Evolutionary conservation across 106 monocot genomes (phyloP).

Genomic region (Allium sativum): DNA sequence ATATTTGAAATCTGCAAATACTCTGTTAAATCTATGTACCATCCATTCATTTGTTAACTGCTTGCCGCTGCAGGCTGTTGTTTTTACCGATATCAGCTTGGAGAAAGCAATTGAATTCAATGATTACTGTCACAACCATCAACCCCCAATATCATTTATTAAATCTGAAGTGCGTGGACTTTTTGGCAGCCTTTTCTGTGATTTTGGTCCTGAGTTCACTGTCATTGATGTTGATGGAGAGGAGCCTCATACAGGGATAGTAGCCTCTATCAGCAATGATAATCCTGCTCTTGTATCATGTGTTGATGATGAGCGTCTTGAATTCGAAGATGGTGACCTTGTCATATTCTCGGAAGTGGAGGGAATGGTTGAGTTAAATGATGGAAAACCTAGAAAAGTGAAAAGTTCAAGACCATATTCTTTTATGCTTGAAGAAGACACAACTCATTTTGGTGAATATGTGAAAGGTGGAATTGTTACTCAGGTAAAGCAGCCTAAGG

Average conservation of each 20-base stretch:
- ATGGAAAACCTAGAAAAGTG: slow-evolving; percentile 61
- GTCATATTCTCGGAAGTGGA: slow-evolving; percentile 68
- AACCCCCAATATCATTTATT: slow-evolving; percentile 68
- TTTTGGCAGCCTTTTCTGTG: slow-evolving; percentile 69
- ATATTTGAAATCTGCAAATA: too few species aligned
- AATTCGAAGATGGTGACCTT: slow-evolving; percentile 68
- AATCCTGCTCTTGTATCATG: slow-evolving; percentile 56
- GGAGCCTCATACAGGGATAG: slow-evolving; percentile 73
- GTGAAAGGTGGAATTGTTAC: slow-evolving; percentile 58
- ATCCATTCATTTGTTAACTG: not conserved
- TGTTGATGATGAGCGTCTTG: slow-evolving; percentile 72
- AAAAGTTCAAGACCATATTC: slow-evolving; percentile 49
- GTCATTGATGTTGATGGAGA: slow-evolving; percentile 69
- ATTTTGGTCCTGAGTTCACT: slow-evolving; percentile 72
- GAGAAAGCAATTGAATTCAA: slow-evolving; percentile 65
- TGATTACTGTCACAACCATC: slow-evolving; percentile 61
- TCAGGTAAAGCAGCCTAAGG: slow-evolving; percentile 51
- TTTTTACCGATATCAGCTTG: slow-evolving; percentile 65
- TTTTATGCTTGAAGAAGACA: slow-evolving; percentile 56
- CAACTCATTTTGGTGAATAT: slow-evolving; percentile 39
- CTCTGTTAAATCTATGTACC: too few species aligned
- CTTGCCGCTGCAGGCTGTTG: slow-evolving; percentile 46
- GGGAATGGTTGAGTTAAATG: slow-evolving; percentile 77
- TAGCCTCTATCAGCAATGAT: slow-evolving; percentile 74
- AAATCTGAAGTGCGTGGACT: slow-evolving; percentile 63